Evolutionary conservation across 495 filamentous ascomycete species (phyloP).

Genomic region (Penicilliopsis zonata): DNA sequence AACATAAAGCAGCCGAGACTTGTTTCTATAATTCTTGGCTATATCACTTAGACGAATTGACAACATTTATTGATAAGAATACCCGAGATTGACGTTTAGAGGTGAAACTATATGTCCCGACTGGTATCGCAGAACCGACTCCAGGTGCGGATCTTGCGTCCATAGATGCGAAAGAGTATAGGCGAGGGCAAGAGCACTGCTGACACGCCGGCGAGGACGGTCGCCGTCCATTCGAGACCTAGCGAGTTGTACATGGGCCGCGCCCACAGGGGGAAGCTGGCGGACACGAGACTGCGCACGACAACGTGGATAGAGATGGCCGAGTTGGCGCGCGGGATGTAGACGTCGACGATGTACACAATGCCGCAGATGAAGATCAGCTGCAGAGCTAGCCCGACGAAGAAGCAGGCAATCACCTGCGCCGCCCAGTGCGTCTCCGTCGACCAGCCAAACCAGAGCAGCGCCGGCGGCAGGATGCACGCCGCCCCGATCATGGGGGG

Average conservation of each 20-base stretch:
- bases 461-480: slow-evolving; percentile 35
- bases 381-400: slow-evolving; percentile 15
- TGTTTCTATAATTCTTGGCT: too few species aligned
- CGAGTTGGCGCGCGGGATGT: slow-evolving; percentile 34
- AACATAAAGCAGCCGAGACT: too few species aligned
- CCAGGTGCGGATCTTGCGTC: slow-evolving; percentile 14
- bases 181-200: slow-evolving; percentile 24
- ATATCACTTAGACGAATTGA: too few species aligned
- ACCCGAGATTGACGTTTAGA: too few species aligned
- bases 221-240: slow-evolving; percentile 48
- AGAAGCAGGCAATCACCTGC: slow-evolving; percentile 15
- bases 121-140: slow-evolving; percentile 14
- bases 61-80: too few species aligned
- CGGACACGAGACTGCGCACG: slow-evolving; percentile 44
- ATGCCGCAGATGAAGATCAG: slow-evolving; percentile 18
- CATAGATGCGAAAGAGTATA: slow-evolving; percentile 21
- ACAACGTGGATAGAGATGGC: slow-evolving; percentile 54
- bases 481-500: slow-evolving; percentile 39
- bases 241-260: slow-evolving; percentile 18
- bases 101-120: too few species aligned
- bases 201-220: slow-evolving; percentile 41
- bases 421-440: slow-evolving; percentile 10
- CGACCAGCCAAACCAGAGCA: slow-evolving; percentile 49
- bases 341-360: slow-evolving; percentile 46
- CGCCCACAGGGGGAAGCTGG: slow-evolving; percentile 14